Evolutionary conservation across 2,329 filamentous ascomycete genomes (phyloP).

Genomic region (Exophiala calicioides): DNA sequence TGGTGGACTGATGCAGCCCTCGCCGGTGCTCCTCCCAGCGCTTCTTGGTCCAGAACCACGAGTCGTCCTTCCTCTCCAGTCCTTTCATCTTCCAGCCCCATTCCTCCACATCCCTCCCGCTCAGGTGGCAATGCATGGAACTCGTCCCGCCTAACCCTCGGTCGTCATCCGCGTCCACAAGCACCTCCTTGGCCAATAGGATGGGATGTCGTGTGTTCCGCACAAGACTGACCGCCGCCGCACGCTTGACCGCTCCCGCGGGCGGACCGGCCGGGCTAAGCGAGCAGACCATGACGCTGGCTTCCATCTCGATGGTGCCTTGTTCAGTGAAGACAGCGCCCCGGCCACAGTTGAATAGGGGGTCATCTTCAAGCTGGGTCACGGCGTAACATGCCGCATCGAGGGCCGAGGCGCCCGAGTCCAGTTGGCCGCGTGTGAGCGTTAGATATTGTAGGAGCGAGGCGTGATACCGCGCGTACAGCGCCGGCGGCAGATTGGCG

Average conservation of each 20-base stretch:
- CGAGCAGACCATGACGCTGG: slow-evolving; percentile 77
- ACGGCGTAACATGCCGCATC: slow-evolving; percentile 76
- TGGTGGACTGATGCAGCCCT: slow-evolving; percentile 49
- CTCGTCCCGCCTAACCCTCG: slow-evolving; percentile 38
- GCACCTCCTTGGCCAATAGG: slow-evolving; percentile 67
- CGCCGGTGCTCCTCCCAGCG: slow-evolving; percentile 76
- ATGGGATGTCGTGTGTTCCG: slow-evolving; percentile 78
- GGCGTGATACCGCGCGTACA: slow-evolving; percentile 60
- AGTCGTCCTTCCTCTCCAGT: slow-evolving; percentile 66
- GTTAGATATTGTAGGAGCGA: slow-evolving; percentile 65
- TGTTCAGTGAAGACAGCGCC: slow-evolving; percentile 85
- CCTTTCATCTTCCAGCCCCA: slow-evolving; percentile 62
- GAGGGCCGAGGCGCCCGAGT: slow-evolving; percentile 56
- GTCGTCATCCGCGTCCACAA: slow-evolving; percentile 66
- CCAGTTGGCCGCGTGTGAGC: slow-evolving; percentile 44
- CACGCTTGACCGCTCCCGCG: slow-evolving; percentile 61
- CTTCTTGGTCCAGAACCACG: slow-evolving; percentile 76
- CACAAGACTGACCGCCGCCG: slow-evolving; percentile 73
- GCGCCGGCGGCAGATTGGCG: slow-evolving; percentile 57
- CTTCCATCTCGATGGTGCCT: slow-evolving; percentile 82
- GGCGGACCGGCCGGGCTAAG: slow-evolving; percentile 26
- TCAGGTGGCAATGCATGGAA: slow-evolving; percentile 64
- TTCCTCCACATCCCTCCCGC: slow-evolving; percentile 67
- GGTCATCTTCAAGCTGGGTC: slow-evolving; percentile 71
- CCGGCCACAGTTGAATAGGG: slow-evolving; percentile 79